Conservation (phyloP, 176 grass and related monocot species). For the Eragrostis nindensis region DNA sequence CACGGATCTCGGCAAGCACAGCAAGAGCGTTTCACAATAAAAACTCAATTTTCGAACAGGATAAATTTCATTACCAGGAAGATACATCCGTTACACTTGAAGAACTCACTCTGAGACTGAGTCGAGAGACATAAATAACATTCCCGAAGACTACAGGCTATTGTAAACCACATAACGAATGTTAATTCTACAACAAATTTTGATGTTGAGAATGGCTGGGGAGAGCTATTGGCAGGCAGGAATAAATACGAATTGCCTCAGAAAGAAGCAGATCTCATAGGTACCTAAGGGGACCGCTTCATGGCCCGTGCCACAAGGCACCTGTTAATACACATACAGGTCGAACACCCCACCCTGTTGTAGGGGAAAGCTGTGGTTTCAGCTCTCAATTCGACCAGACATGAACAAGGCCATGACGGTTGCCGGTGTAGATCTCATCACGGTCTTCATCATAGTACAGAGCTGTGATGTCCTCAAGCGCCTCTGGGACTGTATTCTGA, state of each 20-base stretch:
- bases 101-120: conserved; percentile 13
- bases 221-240: conserved; percentile 4
- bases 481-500: conserved; percentile 65
- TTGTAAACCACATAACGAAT: neutral
- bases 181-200: conserved; percentile 51
- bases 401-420: conserved; percentile 83
- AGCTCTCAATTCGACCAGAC: conserved; percentile 83
- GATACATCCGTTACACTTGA: conserved; percentile 29
- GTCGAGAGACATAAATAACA: neutral
- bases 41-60: conserved; percentile 22
- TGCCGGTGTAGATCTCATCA: conserved; percentile 90
- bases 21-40: neutral
- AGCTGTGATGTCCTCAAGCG: conserved; percentile 87
- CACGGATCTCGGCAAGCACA: neutral
- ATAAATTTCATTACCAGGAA: conserved; percentile 33
- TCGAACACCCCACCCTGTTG: neutral
- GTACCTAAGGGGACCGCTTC: conserved; percentile 15
- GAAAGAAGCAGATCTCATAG: neutral
- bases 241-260: conserved; percentile 40
- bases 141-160: conserved; percentile 23
- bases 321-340: conserved; percentile 15
- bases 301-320: conserved; percentile 26
- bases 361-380: conserved; percentile 1
- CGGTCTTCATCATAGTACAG: conserved; percentile 90
- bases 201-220: conserved; percentile 6